phyloP scores from a whole-genome alignment of 177 flowering plant species.

The Tripterygium wilfordii region DNA sequence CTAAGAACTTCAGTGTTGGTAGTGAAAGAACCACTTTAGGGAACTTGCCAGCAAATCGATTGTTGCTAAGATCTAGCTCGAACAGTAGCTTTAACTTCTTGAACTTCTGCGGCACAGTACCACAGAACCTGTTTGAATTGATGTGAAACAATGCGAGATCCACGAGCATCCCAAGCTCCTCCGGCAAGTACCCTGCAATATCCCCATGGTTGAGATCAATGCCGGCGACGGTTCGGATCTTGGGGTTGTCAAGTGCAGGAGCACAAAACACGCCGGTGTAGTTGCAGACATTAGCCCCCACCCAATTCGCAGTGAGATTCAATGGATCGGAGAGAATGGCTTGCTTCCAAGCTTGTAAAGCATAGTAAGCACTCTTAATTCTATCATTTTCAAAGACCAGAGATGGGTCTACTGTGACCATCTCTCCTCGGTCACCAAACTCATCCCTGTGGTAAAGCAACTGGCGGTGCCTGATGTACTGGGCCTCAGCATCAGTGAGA shows the following conservation, averaged over 20 bases:
- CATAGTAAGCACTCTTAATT: slow-evolving; percentile 48
- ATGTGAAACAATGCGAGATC: slow-evolving; percentile 82
- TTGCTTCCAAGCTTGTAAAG: slow-evolving; percentile 72
- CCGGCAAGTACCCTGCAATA: slow-evolving; percentile 62
- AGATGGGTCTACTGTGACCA: slow-evolving; percentile 54
- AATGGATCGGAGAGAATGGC: slow-evolving; percentile 63
- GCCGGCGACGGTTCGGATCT: slow-evolving; percentile 64
- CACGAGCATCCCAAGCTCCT: slow-evolving; percentile 59
- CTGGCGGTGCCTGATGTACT: slow-evolving; percentile 54
- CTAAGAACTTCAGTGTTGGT: slow-evolving; percentile 59
- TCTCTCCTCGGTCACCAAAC: slow-evolving; percentile 55
- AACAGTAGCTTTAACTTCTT: slow-evolving; percentile 34
- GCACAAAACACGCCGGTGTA: slow-evolving; percentile 83
- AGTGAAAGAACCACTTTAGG: slow-evolving; percentile 58
- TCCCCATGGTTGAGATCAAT: slow-evolving; percentile 79
- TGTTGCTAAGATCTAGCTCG: slow-evolving; percentile 89
- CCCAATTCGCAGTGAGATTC: slow-evolving; percentile 59
- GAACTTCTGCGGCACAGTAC: slow-evolving; percentile 56
- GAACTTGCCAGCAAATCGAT: slow-evolving; percentile 75
- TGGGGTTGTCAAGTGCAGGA: slow-evolving; percentile 50
- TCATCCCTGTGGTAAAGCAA: slow-evolving; percentile 68
- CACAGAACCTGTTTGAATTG: slow-evolving; percentile 64
- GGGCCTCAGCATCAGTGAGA: slow-evolving; percentile 51
- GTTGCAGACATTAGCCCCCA: slow-evolving; percentile 55
- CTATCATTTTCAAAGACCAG: slow-evolving; percentile 57